Percentiles rank a stretch among this genome's conserved stretches.
Conservation (phyloP, 768 basidiomycete genomes). For the Rhodosporidiobolus odoratus region DNA sequence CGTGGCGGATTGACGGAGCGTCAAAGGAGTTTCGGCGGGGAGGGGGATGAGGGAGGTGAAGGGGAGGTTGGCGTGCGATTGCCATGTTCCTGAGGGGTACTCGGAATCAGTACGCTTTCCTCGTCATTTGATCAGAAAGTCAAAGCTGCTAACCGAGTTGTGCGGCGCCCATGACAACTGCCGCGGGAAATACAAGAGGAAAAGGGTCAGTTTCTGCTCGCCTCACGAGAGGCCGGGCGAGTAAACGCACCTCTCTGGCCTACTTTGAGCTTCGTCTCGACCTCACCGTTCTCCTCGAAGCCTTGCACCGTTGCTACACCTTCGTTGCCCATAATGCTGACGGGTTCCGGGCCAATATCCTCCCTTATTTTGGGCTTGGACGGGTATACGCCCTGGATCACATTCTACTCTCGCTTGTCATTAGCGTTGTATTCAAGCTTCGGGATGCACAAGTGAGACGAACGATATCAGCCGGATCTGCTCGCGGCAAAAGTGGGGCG, state of each 20-base stretch:
- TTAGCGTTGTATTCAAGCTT: no score
- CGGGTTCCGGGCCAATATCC: constrained; percentile 23
- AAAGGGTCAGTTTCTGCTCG: constrained; percentile 14
- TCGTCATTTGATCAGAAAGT: not conserved
- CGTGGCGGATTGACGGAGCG: constrained; percentile 31
- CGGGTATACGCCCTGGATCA: constrained; percentile 40
- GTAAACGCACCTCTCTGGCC: constrained; percentile 32
- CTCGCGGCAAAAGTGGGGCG: not conserved
- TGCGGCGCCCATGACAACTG: constrained; percentile 40
- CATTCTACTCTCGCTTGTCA: constrained; percentile 26
- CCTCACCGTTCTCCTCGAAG: constrained; percentile 26
- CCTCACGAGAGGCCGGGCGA: not conserved
- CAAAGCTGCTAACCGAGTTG: constrained; percentile 33
- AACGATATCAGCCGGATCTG: constrained; percentile 37
- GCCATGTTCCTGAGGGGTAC: constrained; percentile 37
- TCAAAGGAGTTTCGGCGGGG: not conserved
- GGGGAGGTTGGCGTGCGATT: constrained; percentile 36
- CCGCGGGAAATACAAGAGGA: no score
- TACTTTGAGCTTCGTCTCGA: constrained; percentile 27
- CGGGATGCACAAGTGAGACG: not conserved
- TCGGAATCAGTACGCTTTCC: no score
- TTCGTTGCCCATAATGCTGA: constrained; percentile 41
- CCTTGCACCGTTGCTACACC: constrained; percentile 40
- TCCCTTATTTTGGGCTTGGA: constrained; percentile 25
- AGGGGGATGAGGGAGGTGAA: constrained; percentile 29